Percentiles rank a stretch among this genome's conserved stretches.
These are phyloP conservation scores for Rhodamnia rubescens DNA, from an alignment of 345 rosid genomes.

Conservation along the genomic window DNA sequence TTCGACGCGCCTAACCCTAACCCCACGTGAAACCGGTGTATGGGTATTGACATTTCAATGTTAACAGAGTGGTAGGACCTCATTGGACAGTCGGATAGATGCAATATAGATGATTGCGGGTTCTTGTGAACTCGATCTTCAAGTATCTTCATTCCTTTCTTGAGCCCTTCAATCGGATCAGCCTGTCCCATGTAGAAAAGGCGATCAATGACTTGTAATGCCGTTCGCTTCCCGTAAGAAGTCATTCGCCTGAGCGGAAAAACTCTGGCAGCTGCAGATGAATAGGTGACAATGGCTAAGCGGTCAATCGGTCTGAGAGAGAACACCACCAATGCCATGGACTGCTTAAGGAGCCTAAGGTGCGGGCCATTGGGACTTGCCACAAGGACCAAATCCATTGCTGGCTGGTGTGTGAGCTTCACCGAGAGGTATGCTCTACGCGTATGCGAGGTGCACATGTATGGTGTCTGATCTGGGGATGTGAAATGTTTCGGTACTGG, in stretches of 20 bases:
- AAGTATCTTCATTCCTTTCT: constrained; percentile 62
- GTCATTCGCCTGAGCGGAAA: constrained; percentile 85
- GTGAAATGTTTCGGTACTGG: background rate
- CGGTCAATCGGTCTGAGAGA: constrained; percentile 70
- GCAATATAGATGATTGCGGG: constrained; percentile 48
- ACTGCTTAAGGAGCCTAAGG: constrained; percentile 65
- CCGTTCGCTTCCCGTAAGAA: constrained; percentile 60
- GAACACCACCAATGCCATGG: constrained; percentile 71
- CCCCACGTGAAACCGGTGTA: constrained; percentile 72
- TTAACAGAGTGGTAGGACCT: constrained; percentile 36
- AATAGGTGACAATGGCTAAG: constrained; percentile 70
- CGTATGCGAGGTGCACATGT: constrained; percentile 4
- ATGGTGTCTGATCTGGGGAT: background rate
- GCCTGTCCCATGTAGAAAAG: constrained; percentile 75
- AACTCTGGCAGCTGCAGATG: constrained; percentile 67
- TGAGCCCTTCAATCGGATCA: constrained; percentile 67
- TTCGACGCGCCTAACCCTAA: constrained; percentile 56
- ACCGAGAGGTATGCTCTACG: constrained; percentile 47
- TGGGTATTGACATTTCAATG: constrained; percentile 35
- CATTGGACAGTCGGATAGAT: constrained; percentile 54
- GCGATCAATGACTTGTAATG: constrained; percentile 70
- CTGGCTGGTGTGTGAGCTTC: constrained; percentile 38
- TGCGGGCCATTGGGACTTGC: constrained; percentile 78
- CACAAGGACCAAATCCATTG: constrained; percentile 64
- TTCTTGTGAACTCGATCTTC: constrained; percentile 79